Evolutionary conservation across 2,329 filamentous ascomycete genomes (phyloP).

Genomic region (Venturia asperata): DNA sequence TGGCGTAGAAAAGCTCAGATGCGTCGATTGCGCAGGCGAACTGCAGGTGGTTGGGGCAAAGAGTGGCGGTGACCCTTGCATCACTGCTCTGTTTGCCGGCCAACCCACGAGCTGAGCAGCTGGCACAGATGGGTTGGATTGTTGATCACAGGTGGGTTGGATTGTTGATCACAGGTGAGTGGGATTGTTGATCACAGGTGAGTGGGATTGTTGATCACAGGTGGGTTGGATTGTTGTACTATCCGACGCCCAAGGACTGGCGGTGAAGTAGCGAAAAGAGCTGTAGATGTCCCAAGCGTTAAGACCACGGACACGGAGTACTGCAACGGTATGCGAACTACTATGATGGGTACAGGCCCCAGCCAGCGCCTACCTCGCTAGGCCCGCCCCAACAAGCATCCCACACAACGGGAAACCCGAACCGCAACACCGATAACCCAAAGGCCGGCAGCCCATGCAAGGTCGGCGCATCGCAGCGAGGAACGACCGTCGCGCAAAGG

Average conservation of each 20-base stretch:
- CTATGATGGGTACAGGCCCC: too few relatives aligned
- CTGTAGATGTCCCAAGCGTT: background rate
- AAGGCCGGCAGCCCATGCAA: background rate
- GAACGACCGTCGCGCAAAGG: too few relatives aligned
- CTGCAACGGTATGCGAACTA: slow-evolving; percentile 9
- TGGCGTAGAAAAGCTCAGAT: background rate
- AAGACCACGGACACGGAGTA: background rate
- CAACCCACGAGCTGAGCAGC: background rate
- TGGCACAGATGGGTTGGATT: background rate
- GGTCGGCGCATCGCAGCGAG: background rate
- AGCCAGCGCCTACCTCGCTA: too few relatives aligned
- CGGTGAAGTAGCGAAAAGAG: background rate
- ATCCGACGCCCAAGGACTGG: too few relatives aligned
- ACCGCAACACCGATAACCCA: background rate
- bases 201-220: background rate
- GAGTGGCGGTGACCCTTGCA: background rate
- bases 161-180: too few relatives aligned
- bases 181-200: too few relatives aligned
- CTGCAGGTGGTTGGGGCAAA: background rate
- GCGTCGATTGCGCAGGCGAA: background rate
- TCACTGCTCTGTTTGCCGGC: background rate
- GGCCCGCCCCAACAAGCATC: too few relatives aligned
- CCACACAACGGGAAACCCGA: too few relatives aligned
- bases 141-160: background rate
- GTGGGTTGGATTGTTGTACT: background rate